phyloP scores from a whole-genome alignment of 495 filamentous ascomycete genomes.

The Trichoderma gamsii region DNA sequence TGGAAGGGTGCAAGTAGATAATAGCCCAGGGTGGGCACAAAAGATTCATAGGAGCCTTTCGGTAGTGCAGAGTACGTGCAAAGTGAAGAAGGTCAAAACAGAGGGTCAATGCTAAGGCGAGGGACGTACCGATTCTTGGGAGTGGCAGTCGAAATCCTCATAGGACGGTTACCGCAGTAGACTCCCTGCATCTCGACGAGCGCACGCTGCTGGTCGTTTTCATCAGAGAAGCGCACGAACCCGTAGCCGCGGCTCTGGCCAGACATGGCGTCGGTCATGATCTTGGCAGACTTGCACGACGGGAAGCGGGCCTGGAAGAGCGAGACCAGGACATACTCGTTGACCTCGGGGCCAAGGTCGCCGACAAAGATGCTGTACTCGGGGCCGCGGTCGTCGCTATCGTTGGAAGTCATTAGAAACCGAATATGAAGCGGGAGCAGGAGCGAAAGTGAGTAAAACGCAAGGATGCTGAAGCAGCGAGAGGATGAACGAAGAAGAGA shows the following conservation, averaged over 20 bases:
- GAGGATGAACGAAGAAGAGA: background rate
- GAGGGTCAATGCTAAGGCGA: background rate
- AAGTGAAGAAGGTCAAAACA: background rate
- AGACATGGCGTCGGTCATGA: slow-evolving; percentile 98
- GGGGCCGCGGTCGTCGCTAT: slow-evolving; percentile 87
- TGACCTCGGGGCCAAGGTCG: slow-evolving; percentile 95
- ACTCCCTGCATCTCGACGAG: slow-evolving; percentile 98
- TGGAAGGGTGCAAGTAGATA: background rate
- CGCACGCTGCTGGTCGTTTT: slow-evolving; percentile 89
- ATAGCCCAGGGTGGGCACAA: background rate
- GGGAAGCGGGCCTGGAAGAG: slow-evolving; percentile 95
- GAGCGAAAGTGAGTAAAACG: background rate
- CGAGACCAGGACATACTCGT: slow-evolving; percentile 94
- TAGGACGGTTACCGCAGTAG: slow-evolving; percentile 97
- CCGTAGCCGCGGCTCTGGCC: slow-evolving; percentile 97
- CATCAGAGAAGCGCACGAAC: slow-evolving; percentile 94
- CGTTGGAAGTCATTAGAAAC: slow-evolving; percentile 9
- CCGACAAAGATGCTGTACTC: slow-evolving; percentile 98
- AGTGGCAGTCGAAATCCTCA: slow-evolving; percentile 97
- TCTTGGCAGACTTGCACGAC: slow-evolving; percentile 98
- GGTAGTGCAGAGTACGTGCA: background rate
- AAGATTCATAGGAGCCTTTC: background rate
- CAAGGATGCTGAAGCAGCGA: background rate
- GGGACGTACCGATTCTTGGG: slow-evolving; percentile 65
- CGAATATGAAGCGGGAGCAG: background rate